Evolutionary conservation across 1,284 basidiomycete species (phyloP).

Genomic region (Cryptococcus depauperatus): DNA sequence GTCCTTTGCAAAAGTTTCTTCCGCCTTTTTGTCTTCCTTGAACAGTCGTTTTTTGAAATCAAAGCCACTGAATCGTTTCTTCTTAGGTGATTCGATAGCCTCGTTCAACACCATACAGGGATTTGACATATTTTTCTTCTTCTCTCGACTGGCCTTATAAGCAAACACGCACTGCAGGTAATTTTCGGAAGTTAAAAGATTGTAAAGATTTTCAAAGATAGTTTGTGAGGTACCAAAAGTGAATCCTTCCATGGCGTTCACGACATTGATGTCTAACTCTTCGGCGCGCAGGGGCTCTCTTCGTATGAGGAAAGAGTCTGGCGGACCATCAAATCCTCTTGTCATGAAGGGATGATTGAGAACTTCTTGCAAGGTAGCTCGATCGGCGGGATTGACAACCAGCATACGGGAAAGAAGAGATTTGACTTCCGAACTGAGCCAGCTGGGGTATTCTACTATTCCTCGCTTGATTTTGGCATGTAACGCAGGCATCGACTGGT

Average conservation of each 20-base stretch:
- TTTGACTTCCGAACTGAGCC: conserved; percentile 95
- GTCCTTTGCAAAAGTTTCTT: conserved; percentile 25
- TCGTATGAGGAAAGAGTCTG: conserved; percentile 75
- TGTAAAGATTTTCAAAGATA: conserved; percentile 65
- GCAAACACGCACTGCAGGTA: conserved; percentile 65
- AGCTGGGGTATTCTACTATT: conserved; percentile 91
- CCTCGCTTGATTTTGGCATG: conserved; percentile 99
- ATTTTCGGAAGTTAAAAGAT: conserved; percentile 67
- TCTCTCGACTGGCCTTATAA: conserved; percentile 66
- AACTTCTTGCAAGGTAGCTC: conserved; percentile 81
- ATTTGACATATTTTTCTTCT: conserved; percentile 17
- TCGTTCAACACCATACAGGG: conserved; percentile 21
- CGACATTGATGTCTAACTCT: conserved; percentile 76
- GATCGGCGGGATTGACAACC: conserved; percentile 79
- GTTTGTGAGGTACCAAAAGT: conserved; percentile 87
- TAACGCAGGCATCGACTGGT: conserved; percentile 96
- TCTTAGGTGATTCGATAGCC: conserved; percentile 38
- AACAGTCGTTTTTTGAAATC: conserved; percentile 93
- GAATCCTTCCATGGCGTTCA: conserved; percentile 90
- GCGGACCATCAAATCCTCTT: conserved; percentile 72
- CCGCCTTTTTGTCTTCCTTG: conserved; percentile 47
- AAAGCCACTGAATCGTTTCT: conserved; percentile 74
- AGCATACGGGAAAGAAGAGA: conserved; percentile 89
- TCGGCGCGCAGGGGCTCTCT: conserved; percentile 80
- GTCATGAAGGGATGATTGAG: conserved; percentile 89